Evolutionary conservation across 2,329 filamentous ascomycete species (phyloP).

Genomic region (Parafenestella ontariensis): DNA sequence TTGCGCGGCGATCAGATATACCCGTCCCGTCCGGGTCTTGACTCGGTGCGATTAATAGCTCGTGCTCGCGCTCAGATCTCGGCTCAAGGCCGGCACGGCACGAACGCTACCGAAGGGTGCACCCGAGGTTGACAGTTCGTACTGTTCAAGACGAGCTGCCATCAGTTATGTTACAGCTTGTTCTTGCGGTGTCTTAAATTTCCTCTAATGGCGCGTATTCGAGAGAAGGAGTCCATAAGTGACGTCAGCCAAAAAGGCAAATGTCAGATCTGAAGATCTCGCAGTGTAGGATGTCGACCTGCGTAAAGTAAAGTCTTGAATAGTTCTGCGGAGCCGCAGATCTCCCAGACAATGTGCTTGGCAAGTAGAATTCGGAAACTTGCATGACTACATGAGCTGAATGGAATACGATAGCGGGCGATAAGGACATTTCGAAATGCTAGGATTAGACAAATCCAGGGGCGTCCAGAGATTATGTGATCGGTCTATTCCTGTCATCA

Average conservation of each 20-base stretch:
- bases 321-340: constrained; percentile 15
- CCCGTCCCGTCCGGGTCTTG: constrained; percentile 11
- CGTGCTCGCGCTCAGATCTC: constrained; percentile 34
- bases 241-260: background rate
- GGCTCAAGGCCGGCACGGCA: constrained; percentile 31
- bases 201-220: background rate
- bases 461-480: background rate
- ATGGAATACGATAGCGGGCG: background rate
- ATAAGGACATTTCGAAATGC: background rate
- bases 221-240: background rate
- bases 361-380: background rate
- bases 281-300: background rate
- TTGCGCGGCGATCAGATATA: constrained; percentile 11
- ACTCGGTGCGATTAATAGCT: constrained; percentile 22
- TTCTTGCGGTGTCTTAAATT: background rate
- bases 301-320: background rate
- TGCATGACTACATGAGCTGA: background rate
- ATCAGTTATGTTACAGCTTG: background rate
- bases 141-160: constrained; percentile 12
- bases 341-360: constrained; percentile 10
- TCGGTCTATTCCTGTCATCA: background rate
- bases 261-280: background rate
- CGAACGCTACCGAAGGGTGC: constrained; percentile 30
- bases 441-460: background rate
- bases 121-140: constrained; percentile 17